Evolutionary conservation across 139 green algal genomes (phyloP).

Genomic region (Picochlorum sp.): DNA sequence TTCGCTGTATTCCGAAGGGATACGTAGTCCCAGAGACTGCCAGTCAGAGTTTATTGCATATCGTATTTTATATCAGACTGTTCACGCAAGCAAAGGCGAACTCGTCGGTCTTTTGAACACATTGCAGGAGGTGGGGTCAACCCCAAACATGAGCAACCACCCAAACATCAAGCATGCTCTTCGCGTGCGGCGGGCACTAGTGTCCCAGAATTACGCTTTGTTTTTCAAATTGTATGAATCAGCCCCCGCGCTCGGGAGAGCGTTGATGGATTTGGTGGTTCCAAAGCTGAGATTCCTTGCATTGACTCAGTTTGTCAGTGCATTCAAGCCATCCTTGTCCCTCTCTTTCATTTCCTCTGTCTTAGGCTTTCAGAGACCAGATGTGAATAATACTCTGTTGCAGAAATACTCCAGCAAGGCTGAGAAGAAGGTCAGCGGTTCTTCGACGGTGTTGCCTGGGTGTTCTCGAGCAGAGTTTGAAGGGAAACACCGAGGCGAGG

Average conservation of each 20-base stretch:
- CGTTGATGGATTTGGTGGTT: slow-evolving; percentile 61
- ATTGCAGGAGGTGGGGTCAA: slow-evolving; percentile 23
- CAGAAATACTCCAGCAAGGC: neutral
- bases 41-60: slow-evolving; percentile 52
- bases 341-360: slow-evolving; percentile 38
- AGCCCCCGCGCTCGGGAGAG: slow-evolving; percentile 52
- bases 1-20: slow-evolving; percentile 28
- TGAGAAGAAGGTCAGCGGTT: slow-evolving; percentile 1
- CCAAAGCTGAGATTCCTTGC: slow-evolving; percentile 42
- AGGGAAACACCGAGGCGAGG: slow-evolving; percentile 7
- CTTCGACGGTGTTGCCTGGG: slow-evolving; percentile 34
- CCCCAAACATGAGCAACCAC: slow-evolving; percentile 19
- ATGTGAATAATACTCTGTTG: neutral
- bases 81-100: slow-evolving; percentile 44
- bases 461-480: slow-evolving; percentile 26
- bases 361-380: slow-evolving; percentile 47
- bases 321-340: slow-evolving; percentile 44
- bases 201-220: slow-evolving; percentile 22
- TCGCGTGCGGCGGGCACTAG: slow-evolving; percentile 34
- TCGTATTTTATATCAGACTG: slow-evolving; percentile 57
- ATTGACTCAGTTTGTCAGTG: slow-evolving; percentile 43
- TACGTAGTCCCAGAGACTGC: slow-evolving; percentile 30
- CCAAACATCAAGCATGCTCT: slow-evolving; percentile 50
- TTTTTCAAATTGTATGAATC: slow-evolving; percentile 68
- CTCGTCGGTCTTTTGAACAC: slow-evolving; percentile 47